Evolutionary conservation across 331 rosid species (phyloP), one percentile per base, ranked within the genome.

Genomic region (Malus hybrid): DNA sequence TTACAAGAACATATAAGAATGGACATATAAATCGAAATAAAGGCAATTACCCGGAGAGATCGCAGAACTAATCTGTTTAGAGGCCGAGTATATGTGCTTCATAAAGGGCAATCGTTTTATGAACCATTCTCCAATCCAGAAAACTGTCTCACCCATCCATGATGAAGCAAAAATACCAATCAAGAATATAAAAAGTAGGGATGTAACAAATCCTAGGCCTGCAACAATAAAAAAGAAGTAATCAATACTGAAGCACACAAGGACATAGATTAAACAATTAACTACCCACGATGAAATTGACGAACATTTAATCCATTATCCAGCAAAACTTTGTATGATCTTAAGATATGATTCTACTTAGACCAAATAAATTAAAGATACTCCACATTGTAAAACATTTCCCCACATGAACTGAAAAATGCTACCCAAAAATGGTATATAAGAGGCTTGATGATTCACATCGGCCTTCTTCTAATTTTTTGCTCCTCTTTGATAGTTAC

Each of bases 51-150:
- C 86, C 36, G 88, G 88, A 63, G 88, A 85, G 66, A 85, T 85
- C 61, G 88, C 88, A 46, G 88, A 79, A 79, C 88, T 82, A 50
- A 85, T 82, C 73, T 85, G 88, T 70, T 85, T 85, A 52, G 88
- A 85, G 13, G 88, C 88, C 3, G 86, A 85, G 82, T 85, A 85
- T 52, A 85, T 85, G 79, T 85, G 86, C 84, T 76, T 85, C 79
- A 85, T 81, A 61, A 85, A 85, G 48, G 88, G 88, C 88, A 85
- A 73, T 71, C 82, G 81, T 77, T 82, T 82, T 15, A 85, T 85
- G 78, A 85, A 85, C 86, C 86, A 85, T 66, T 85, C 88, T 33
- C 88, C 88, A 15, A 79, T 71, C 78, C 84, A 85, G 50, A 85
- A 85, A 65, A 85, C 84, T 22, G 88, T 82, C 64, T 80, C 84